A percentile compares a stretch with the other conserved stretches of the same genome.
Evolutionary conservation across 176 grass and related monocot genomes (phyloP).

Genomic region (Carex scoparia): DNA sequence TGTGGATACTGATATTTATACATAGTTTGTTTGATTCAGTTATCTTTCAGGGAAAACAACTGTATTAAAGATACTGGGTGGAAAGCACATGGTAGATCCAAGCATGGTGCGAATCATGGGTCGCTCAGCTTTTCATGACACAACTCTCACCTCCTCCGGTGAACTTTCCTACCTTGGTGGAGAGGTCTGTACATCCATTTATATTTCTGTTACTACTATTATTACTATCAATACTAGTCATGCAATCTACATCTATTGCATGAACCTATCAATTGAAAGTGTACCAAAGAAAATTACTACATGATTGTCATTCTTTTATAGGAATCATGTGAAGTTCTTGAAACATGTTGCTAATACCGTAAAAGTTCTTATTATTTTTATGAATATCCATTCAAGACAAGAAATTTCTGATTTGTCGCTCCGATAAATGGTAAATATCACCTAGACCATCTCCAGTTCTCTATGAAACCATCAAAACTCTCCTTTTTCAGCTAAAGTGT

Average conservation of each 20-base stretch:
- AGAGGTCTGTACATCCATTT: constrained; percentile 36
- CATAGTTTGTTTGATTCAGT: constrained; percentile 6
- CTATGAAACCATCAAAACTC: neutral
- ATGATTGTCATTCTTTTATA: neutral
- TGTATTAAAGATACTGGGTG: constrained; percentile 91
- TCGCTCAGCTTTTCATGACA: constrained; percentile 89
- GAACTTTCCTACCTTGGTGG: constrained; percentile 94
- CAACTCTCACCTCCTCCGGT: constrained; percentile 66
- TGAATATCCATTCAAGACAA: neutral
- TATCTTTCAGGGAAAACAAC: constrained; percentile 72
- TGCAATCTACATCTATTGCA: neutral
- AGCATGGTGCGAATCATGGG: constrained; percentile 85
- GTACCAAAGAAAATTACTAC: neutral
- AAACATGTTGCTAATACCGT: neutral
- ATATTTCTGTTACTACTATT: neutral
- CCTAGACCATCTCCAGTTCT: neutral
- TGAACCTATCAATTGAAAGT: neutral
- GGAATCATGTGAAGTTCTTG: neutral
- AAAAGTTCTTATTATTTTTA: neutral
- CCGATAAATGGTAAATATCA: neutral
- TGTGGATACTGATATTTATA: constrained; percentile 16
- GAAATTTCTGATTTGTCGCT: neutral
- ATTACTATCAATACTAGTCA: neutral
- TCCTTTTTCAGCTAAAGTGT: neutral
- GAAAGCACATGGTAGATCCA: constrained; percentile 99